Base-by-base conservation (phyloP, 495 filamentous ascomycete genomes). In the Baudoinia panamericana region DNA sequence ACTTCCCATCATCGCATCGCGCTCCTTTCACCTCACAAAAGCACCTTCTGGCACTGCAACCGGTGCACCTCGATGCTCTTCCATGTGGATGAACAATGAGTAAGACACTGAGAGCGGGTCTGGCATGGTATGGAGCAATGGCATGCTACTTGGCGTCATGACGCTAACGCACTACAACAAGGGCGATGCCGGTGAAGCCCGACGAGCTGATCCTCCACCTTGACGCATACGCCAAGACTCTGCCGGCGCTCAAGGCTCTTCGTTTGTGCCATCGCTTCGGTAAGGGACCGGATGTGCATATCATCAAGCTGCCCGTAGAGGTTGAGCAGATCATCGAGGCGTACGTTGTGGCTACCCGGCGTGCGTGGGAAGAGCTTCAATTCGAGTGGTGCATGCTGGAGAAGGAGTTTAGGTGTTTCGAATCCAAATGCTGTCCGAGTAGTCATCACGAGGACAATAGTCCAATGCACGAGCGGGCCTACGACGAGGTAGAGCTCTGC, bases 191-290 rank as follows among this genome's bases (percentile, higher is more conserved):
- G 3, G 39, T 42, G 3, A 18, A 42, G 11, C 39, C 39, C 9
- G 28, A 22, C n/a, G 16, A 21, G 30, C 39, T 42, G 11, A 11
- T n/a, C 30, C 8, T 5, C 2, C 28, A 34, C 7, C 29, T 34
- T 23, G 29, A 30, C 9, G 22, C 29, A 7, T 42, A 29, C 16
- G 18, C 5, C 12, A 13, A 17, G 21, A 16, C 26, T n/a, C 29
- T 34, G 13, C 41, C 46, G 15, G 20, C 18, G 1, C 16, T 49
- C 18, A n/a, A 26, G 13, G 25, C 41, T 9, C 22, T 51, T 5
- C 25, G 47, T 5, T 15, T 41, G 6, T 39, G 42, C 19, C 25
- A 51, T 16, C 36, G 36, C n/a, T 51, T 51, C 31, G 47, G 47
- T 0, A 29, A 41, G 25, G 47, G 47, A 0, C 25, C 15, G 4